Evolutionary conservation across 2,329 filamentous ascomycete species (phyloP).

Genomic region (Diplodia mutila): DNA sequence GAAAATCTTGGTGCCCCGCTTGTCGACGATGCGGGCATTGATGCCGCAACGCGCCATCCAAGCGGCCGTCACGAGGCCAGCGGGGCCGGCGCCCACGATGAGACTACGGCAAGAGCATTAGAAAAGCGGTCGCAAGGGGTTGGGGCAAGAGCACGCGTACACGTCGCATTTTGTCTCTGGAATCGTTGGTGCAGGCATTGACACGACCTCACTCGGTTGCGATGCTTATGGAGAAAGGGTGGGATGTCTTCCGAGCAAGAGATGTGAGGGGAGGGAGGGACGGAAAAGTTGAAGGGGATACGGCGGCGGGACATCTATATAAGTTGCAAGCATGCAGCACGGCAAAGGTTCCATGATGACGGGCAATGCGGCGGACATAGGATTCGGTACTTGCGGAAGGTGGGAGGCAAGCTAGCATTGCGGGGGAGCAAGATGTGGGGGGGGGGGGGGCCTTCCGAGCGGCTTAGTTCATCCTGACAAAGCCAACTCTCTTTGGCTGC

Average conservation of each 20-base stretch:
- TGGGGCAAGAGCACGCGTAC: slow-evolving; percentile 29
- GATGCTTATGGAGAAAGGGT: not conserved
- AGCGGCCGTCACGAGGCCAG: slow-evolving; percentile 46
- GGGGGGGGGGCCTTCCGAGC: not conserved
- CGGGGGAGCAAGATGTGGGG: slow-evolving; percentile 8
- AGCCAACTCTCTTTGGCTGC: not conserved
- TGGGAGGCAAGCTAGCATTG: not conserved
- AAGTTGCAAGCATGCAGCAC: not conserved
- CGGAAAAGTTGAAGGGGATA: not conserved
- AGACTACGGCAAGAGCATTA: slow-evolving; percentile 32
- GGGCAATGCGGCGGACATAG: not conserved
- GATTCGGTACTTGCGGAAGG: slow-evolving; percentile 1
- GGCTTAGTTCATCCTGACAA: slow-evolving; percentile 16
- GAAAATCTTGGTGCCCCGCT: slow-evolving; percentile 46
- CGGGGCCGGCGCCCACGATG: slow-evolving; percentile 46
- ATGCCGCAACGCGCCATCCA: slow-evolving; percentile 48
- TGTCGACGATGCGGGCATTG: slow-evolving; percentile 47
- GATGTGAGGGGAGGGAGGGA: not conserved
- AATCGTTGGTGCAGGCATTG: slow-evolving; percentile 32
- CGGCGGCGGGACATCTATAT: not conserved
- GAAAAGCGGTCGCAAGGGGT: not conserved
- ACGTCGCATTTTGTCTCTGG: slow-evolving; percentile 42
- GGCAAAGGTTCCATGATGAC: not conserved
- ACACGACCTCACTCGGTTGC: not conserved
- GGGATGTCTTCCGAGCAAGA: not conserved